A percentile compares a stretch with the other conserved stretches of the same genome.
phyloP scores from a whole-genome alignment of 1,284 basidiomycete species.

The Trichosporon sp. region DNA sequence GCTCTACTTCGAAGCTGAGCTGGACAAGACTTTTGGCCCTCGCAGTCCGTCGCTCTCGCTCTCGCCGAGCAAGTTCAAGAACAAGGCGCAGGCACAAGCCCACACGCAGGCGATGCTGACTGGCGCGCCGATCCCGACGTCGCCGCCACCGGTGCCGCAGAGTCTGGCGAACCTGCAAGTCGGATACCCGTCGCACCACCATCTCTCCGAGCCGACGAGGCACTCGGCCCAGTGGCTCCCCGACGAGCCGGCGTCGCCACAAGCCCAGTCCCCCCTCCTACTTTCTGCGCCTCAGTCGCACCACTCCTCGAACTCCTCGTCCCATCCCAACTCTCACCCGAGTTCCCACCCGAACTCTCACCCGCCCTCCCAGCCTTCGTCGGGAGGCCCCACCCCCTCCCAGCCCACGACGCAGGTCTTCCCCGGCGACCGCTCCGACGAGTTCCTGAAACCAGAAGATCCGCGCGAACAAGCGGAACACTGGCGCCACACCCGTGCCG shows the following conservation, averaged over 20 bases:
- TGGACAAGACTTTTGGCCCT: slow-evolving; percentile 49
- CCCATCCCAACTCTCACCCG: no score
- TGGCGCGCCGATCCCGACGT: slow-evolving; percentile 31
- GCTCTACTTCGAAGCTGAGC: slow-evolving; percentile 17
- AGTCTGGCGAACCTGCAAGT: background rate
- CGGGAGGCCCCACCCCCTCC: background rate
- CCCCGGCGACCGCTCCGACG: slow-evolving; percentile 60
- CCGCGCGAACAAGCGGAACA: slow-evolving; percentile 64
- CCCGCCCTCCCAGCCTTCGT: no score
- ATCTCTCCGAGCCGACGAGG: background rate
- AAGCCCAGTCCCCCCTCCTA: no score
- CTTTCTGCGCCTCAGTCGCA: background rate
- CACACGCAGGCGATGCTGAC: slow-evolving; percentile 12
- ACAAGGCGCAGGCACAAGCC: background rate
- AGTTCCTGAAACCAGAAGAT: slow-evolving; percentile 11
- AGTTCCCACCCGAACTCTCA: no score
- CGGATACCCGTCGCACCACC: background rate
- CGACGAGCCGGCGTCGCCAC: no score
- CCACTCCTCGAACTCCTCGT: background rate
- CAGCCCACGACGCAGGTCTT: slow-evolving; percentile 47
- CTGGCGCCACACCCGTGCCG: slow-evolving; percentile 79
- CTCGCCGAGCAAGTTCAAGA: slow-evolving; percentile 3
- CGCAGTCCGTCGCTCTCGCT: background rate
- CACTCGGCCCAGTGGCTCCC: background rate
- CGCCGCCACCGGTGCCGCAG: slow-evolving; percentile 57